phyloP scores from a whole-genome alignment of 345 rosid species.

The Ceriops decandra region DNA sequence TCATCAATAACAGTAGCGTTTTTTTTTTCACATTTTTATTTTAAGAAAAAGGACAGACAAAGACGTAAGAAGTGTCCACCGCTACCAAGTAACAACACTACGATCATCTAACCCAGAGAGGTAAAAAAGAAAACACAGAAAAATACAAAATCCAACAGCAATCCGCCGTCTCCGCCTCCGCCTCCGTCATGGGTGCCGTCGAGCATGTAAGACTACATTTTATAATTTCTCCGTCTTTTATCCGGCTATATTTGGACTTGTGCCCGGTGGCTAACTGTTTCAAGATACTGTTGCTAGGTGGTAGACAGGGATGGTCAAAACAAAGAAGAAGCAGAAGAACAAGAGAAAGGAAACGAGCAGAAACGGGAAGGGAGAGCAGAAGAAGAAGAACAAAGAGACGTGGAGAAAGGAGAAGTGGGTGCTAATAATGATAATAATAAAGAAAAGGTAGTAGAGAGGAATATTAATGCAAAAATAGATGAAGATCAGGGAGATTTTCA shows the following conservation, averaged over 20 bases:
- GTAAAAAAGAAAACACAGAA: slow-evolving; percentile 12
- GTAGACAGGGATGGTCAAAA: slow-evolving; percentile 40
- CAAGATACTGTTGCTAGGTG: slow-evolving; percentile 23
- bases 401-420: slow-evolving; percentile 49
- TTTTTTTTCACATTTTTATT: no score
- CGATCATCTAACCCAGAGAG: slow-evolving; percentile 12
- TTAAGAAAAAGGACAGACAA: no score
- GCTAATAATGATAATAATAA: slow-evolving; percentile 26
- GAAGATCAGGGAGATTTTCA: slow-evolving; percentile 25
- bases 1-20: no score
- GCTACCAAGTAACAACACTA: not conserved
- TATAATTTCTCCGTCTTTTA: not conserved
- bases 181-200: slow-evolving; percentile 44
- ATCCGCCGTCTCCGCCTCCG: slow-evolving; percentile 21
- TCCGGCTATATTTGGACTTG: no score
- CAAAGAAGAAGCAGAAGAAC: slow-evolving; percentile 15
- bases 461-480: not conserved
- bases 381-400: slow-evolving; percentile 23
- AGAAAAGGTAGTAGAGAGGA: slow-evolving; percentile 4
- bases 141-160: slow-evolving; percentile 9
- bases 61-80: no score
- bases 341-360: not conserved
- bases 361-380: not conserved
- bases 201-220: slow-evolving; percentile 37
- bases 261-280: slow-evolving; percentile 12